Evolutionary conservation across 345 rosid genomes (phyloP).

Genomic region (Rhodomyrtus tomentosa): DNA sequence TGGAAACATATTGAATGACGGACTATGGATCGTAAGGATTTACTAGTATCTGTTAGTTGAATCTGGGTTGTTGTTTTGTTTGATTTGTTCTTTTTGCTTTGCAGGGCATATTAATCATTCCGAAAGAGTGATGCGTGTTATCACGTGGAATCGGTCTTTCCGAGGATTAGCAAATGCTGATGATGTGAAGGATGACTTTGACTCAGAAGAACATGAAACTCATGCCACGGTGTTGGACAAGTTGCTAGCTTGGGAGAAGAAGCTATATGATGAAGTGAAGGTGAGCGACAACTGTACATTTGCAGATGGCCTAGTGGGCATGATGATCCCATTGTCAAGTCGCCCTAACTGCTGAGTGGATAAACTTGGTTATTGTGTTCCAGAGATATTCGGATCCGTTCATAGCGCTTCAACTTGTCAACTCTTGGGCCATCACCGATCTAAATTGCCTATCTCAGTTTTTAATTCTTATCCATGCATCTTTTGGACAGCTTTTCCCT

Average conservation of each 20-base stretch:
- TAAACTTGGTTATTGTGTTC: neutral
- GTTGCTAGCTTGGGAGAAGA: conserved; percentile 95
- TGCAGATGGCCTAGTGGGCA: neutral
- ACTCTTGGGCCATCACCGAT: neutral
- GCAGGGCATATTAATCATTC: conserved; percentile 94
- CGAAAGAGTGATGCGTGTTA: conserved; percentile 88
- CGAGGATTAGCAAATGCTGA: conserved; percentile 41
- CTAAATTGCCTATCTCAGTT: neutral
- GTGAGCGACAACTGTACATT: conserved; percentile 17
- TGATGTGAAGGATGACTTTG: conserved; percentile 64
- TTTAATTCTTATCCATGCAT: neutral
- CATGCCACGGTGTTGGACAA: conserved; percentile 97
- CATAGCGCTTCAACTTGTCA: neutral
- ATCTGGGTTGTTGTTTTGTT: neutral
- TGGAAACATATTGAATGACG: neutral
- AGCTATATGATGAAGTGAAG: conserved; percentile 97
- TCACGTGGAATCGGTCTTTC: conserved; percentile 92
- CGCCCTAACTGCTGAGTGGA: neutral
- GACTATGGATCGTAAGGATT: neutral
- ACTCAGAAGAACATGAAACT: conserved; percentile 73
- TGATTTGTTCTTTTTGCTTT: neutral
- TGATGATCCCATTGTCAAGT: neutral
- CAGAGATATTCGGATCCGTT: neutral
- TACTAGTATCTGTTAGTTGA: neutral
- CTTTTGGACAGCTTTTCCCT: neutral